Conservation (phyloP, 2,329 filamentous ascomycete species). For the Colletotrichum spinosum region DNA sequence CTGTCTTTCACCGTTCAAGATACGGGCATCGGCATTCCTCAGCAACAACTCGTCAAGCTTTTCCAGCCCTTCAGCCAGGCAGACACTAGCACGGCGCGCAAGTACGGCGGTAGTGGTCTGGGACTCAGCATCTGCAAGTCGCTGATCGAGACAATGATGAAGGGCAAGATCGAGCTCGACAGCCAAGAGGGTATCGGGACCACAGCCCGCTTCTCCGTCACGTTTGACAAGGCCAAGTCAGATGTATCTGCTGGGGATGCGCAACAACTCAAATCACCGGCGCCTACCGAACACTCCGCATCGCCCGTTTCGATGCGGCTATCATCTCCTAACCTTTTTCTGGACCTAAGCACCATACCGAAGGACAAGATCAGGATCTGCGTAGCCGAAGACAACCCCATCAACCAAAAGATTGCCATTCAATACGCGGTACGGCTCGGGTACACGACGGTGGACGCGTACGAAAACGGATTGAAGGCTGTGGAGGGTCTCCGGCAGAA, state of each 20-base stretch:
- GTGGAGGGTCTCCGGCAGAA: conserved; percentile 85
- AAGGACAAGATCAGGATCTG: conserved; percentile 86
- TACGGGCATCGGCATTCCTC: conserved; percentile 90
- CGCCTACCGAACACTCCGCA: conserved; percentile 49
- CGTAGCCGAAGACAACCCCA: conserved; percentile 94
- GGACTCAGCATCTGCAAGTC: conserved; percentile 96
- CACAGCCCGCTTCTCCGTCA: conserved; percentile 81
- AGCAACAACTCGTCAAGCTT: conserved; percentile 83
- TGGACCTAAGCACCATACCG: conserved; percentile 79
- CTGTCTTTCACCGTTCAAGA: conserved; percentile 89
- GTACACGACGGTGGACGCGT: conserved; percentile 84
- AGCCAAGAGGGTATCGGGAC: conserved; percentile 79
- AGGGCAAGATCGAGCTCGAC: conserved; percentile 85
- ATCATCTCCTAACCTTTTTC: conserved; percentile 57
- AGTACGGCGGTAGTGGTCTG: conserved; percentile 91
- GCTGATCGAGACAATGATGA: conserved; percentile 91
- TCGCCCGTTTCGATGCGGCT: conserved; percentile 51
- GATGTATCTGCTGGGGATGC: conserved; percentile 69
- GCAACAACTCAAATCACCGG: conserved; percentile 51
- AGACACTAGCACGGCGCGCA: conserved; percentile 88
- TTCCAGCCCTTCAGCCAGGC: conserved; percentile 96
- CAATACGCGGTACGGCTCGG: conserved; percentile 89
- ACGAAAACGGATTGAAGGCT: conserved; percentile 88
- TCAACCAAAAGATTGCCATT: conserved; percentile 94
- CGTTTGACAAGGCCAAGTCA: conserved; percentile 83